A percentile compares a stretch with the other conserved stretches of the same genome.
Conservation (phyloP, 768 basidiomycete genomes). For the Cystofilobasidium macerans region DNA sequence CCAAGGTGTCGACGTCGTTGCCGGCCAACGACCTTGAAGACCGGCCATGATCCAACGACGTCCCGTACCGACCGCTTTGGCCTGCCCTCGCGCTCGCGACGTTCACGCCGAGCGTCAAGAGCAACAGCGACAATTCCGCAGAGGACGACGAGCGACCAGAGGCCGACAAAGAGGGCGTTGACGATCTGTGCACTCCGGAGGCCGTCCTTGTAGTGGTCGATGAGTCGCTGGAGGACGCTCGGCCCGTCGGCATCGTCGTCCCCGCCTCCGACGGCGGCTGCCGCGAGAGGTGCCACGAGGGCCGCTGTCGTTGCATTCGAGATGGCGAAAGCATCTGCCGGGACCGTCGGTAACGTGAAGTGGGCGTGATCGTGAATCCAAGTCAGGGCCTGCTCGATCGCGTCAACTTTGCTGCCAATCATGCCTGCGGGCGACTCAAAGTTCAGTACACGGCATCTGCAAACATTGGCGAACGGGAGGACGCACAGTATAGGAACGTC, state of each 20-base stretch:
- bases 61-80: background rate
- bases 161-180: constrained; percentile 66
- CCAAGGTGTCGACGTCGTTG: background rate
- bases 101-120: constrained; percentile 12
- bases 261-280: constrained; percentile 54
- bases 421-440: constrained; percentile 81
- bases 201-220: constrained; percentile 58
- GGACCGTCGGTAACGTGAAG: constrained; percentile 66
- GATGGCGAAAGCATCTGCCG: constrained; percentile 62
- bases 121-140: constrained; percentile 47
- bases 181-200: constrained; percentile 72
- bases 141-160: constrained; percentile 74
- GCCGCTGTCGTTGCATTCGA: constrained; percentile 62
- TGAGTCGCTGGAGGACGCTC: constrained; percentile 55
- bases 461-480: too few relatives aligned
- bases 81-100: background rate
- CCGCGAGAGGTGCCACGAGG: constrained; percentile 62
- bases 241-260: constrained; percentile 49
- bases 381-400: constrained; percentile 74
- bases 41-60: background rate
- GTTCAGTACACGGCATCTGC: constrained; percentile 74
- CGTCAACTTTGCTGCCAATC: constrained; percentile 79
- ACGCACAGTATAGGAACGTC: constrained; percentile 61
- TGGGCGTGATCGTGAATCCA: constrained; percentile 81
- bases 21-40: constrained; percentile 1